These are phyloP conservation scores for Crithidia expoeki DNA, from an alignment of 208 protist genomes.

Conservation along the genomic window DNA sequence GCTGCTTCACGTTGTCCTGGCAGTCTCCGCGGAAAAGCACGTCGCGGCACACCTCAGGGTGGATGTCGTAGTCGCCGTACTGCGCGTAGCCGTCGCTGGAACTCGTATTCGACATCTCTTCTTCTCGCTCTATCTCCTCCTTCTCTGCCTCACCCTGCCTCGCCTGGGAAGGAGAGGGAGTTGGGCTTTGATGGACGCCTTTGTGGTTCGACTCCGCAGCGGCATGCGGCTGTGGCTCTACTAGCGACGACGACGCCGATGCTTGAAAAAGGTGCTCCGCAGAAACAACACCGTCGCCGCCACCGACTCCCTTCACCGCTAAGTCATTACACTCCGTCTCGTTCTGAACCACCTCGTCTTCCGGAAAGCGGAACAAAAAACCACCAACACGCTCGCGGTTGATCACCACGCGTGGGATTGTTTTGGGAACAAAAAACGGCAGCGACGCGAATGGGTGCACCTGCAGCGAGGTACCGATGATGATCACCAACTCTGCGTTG, in stretches of 20 bases:
- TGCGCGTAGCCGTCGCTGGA: conserved; percentile 66
- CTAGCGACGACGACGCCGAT: too few species aligned
- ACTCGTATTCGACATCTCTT: conserved; percentile 28
- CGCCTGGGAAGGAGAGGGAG: not conserved
- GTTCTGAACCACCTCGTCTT: too few species aligned
- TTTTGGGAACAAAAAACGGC: conserved; percentile 45
- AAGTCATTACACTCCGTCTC: too few species aligned
- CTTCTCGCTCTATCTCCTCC: conserved; percentile 5
- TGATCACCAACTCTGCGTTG: conserved; percentile 89
- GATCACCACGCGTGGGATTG: conserved; percentile 90
- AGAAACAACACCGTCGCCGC: too few species aligned
- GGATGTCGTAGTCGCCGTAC: conserved; percentile 34
- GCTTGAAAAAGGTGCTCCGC: too few species aligned
- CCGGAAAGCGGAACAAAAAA: conserved; percentile 71
- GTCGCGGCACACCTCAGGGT: conserved; percentile 52
- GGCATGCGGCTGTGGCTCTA: too few species aligned
- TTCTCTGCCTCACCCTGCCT: not conserved
- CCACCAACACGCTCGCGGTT: conserved; percentile 87
- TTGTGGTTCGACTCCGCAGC: not conserved
- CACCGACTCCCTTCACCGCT: too few species aligned
- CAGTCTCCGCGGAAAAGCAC: conserved; percentile 83
- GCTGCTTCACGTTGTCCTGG: conserved; percentile 49
- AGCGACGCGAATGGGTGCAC: conserved; percentile 94
- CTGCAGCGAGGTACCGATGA: conserved; percentile 95
- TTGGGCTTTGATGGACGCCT: not conserved